phyloP scores from a whole-genome alignment of 306 rosid species.

The Morella rubra region DNA sequence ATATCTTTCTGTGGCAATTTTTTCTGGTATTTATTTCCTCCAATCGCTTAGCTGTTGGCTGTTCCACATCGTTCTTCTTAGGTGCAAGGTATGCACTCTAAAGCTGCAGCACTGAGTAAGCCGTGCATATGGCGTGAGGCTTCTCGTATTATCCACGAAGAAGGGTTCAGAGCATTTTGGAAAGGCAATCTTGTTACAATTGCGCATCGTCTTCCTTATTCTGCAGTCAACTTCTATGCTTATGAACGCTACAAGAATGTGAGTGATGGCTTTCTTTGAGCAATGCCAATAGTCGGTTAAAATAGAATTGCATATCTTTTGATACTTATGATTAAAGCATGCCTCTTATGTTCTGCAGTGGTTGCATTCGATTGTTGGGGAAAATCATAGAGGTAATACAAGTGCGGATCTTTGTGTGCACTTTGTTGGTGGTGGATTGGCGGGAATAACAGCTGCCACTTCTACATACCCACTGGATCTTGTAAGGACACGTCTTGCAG shows the following conservation, averaged over 20 bases:
- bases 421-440: constrained; percentile 85
- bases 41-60: constrained; percentile 14
- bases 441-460: constrained; percentile 86
- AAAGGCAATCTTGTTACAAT: constrained; percentile 89
- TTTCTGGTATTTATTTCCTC: neutral
- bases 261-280: constrained; percentile 27
- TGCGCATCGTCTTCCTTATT: constrained; percentile 85
- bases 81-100: constrained; percentile 93
- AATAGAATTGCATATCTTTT: neutral
- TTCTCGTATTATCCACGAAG: constrained; percentile 75
- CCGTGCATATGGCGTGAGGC: constrained; percentile 74
- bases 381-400: constrained; percentile 40
- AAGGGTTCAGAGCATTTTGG: constrained; percentile 91
- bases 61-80: constrained; percentile 23
- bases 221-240: constrained; percentile 81
- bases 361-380: constrained; percentile 53
- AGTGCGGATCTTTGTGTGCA: constrained; percentile 54
- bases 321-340: constrained; percentile 10
- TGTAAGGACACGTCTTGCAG: constrained; percentile 89
- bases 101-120: constrained; percentile 66
- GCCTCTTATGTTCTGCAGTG: constrained; percentile 39
- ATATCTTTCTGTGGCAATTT: neutral
- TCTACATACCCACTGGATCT: constrained; percentile 83
- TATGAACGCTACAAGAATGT: constrained; percentile 82
- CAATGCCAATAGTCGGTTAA: constrained; percentile 18